Evolutionary conservation across 2,329 filamentous ascomycete genomes (phyloP).

Genomic region (Sarocladium oryzae): DNA sequence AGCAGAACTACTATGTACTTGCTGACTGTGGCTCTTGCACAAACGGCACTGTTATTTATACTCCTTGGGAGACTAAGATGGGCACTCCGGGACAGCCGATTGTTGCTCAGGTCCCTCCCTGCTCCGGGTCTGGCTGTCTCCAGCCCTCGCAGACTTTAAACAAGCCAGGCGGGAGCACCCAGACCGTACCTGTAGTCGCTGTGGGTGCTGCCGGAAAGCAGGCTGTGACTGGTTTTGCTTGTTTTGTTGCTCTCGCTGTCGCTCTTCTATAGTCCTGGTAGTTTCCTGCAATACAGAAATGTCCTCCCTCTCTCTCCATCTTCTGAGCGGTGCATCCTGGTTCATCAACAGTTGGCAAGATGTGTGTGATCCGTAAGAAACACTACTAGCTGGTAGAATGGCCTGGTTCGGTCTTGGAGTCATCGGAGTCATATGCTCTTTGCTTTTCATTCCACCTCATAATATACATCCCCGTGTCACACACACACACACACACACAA

Average conservation of each 20-base stretch:
- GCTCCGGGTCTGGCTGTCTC: neutral
- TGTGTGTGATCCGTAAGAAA: too few species aligned
- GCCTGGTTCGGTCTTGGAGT: too few species aligned
- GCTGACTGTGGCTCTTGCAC: too few species aligned
- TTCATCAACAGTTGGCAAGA: too few species aligned
- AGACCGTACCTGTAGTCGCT: slow-evolving; percentile 11
- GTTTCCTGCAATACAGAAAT: too few species aligned
- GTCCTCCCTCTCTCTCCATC: too few species aligned
- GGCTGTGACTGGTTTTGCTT: slow-evolving; percentile 15
- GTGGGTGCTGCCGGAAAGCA: slow-evolving; percentile 16
- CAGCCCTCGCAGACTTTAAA: neutral
- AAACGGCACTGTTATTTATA: slow-evolving; percentile 14
- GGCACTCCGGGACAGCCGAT: neutral
- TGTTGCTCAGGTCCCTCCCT: neutral
- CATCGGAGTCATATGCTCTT: too few species aligned
- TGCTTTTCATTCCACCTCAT: too few species aligned
- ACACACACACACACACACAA: too few species aligned
- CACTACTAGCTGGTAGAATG: too few species aligned
- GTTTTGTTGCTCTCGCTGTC: slow-evolving; percentile 15
- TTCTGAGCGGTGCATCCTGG: too few species aligned
- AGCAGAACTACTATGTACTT: slow-evolving; percentile 14
- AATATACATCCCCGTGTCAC: too few species aligned
- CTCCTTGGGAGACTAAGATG: slow-evolving; percentile 13
- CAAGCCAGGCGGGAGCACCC: neutral
- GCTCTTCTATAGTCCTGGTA: slow-evolving; percentile 18